phyloP scores from a whole-genome alignment of 192 early-diverging fungal genomes.

The Mortierella hygrophila region DNA sequence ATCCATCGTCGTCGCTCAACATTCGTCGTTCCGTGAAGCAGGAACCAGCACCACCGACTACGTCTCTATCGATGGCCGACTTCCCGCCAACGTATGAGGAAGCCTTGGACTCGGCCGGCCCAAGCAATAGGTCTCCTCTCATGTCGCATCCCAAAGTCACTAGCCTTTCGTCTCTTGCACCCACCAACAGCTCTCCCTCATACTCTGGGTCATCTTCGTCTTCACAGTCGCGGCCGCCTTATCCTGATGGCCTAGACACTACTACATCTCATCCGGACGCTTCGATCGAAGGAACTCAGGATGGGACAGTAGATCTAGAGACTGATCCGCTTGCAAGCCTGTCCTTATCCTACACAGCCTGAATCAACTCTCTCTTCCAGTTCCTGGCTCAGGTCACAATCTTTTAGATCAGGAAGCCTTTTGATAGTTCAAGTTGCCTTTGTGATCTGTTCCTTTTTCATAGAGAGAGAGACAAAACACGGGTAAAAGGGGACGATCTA shows the following conservation, averaged over 20 bases:
- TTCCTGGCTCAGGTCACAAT: not conserved
- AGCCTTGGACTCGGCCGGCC: slow-evolving; percentile 15
- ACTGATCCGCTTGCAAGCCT: not conserved
- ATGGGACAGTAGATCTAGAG: not conserved
- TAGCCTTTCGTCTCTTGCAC: not conserved
- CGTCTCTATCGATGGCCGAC: slow-evolving; percentile 3
- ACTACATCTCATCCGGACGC: not conserved
- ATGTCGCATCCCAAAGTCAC: not conserved
- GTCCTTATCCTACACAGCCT: not conserved
- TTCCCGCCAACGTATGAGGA: slow-evolving; percentile 49
- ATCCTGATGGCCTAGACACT: not conserved
- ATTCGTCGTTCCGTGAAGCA: slow-evolving; percentile 6
- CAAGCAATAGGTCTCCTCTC: not conserved
- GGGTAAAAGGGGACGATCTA: no score
- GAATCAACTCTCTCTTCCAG: not conserved
- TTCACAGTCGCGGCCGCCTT: not conserved
- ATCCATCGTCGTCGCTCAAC: slow-evolving; percentile 20
- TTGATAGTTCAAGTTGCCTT: not conserved
- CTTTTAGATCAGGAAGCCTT: not conserved
- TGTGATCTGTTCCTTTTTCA: not conserved
- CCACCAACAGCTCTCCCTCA: not conserved
- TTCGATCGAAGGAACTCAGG: not conserved
- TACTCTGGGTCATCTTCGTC: not conserved
- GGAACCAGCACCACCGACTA: not conserved
- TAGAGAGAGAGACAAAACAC: not conserved